These are phyloP conservation scores for Urostyla sp. DNA, from an alignment of 73 alveolate genomes.

Conservation along the genomic window DNA sequence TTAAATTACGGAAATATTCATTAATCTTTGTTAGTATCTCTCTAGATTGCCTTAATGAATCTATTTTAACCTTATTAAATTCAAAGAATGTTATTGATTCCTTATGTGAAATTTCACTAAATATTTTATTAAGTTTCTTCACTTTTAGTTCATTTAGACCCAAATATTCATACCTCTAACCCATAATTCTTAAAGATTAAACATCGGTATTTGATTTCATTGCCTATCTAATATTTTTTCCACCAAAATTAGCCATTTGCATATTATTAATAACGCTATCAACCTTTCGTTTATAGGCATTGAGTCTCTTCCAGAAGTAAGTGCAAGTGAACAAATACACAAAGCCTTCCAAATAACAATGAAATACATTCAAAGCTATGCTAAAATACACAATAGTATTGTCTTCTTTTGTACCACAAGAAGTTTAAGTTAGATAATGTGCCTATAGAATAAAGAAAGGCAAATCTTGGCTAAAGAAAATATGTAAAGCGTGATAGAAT, in stretches of 20 bases:
- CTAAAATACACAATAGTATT: conserved; percentile 33
- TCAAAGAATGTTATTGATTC: conserved; percentile 42
- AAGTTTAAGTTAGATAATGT: neutral
- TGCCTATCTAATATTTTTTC: conserved; percentile 22
- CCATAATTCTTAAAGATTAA: neutral
- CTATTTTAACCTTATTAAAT: conserved; percentile 2
- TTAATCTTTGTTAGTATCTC: neutral
- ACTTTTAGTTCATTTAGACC: neutral
- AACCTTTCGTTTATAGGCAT: conserved; percentile 4
- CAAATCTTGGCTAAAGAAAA: conserved; percentile 5
- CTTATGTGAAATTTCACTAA: neutral
- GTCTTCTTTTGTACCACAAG: conserved; percentile 25
- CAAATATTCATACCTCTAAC: conserved; percentile 37
- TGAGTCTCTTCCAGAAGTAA: conserved; percentile 9
- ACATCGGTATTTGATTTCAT: conserved; percentile 9
- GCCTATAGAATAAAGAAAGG: conserved; percentile 5
- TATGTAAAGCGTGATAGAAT: neutral
- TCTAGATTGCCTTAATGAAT: conserved; percentile 3
- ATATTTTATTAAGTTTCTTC: neutral
- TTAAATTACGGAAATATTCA: neutral
- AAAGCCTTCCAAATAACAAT: conserved; percentile 38
- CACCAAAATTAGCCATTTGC: conserved; percentile 12
- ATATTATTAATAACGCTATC: neutral
- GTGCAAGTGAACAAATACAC: neutral
- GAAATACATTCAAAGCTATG: conserved; percentile 9